These are phyloP conservation scores for Hypericum perforatum DNA, from an alignment of 345 rosid genomes.

Conservation along the genomic window DNA sequence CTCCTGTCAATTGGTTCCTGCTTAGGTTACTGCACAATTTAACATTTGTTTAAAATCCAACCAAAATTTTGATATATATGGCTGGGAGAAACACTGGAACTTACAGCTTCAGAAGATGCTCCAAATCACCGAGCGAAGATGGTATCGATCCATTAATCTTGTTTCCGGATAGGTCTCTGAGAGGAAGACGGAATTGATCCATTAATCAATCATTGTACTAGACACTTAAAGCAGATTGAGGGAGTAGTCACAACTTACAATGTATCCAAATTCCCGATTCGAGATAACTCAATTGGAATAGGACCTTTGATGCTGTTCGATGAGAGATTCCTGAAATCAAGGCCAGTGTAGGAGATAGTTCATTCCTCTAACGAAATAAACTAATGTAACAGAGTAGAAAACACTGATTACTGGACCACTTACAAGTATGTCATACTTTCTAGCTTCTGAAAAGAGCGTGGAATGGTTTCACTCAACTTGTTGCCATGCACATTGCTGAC, in stretches of 20 bases:
- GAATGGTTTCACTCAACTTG: conserved; percentile 67
- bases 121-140: conserved; percentile 86
- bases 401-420: conserved; percentile 18
- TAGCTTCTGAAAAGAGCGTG: conserved; percentile 64
- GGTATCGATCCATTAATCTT: conserved; percentile 75
- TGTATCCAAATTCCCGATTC: conserved; percentile 81
- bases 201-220: not conserved
- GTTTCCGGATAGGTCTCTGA: conserved; percentile 82
- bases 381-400: not conserved
- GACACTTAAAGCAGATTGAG: not conserved
- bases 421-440: conserved; percentile 92
- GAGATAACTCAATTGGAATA: conserved; percentile 82
- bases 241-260: conserved; percentile 43
- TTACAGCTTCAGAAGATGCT: conserved; percentile 90
- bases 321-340: conserved; percentile 60
- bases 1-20: conserved; percentile 57
- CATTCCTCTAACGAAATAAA: not conserved
- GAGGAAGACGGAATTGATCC: not conserved
- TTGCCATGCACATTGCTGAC: conserved; percentile 79
- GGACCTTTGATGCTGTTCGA: conserved; percentile 61
- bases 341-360: not conserved
- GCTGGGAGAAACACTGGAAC: conserved; percentile 15
- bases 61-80: conserved; percentile 2
- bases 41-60: conserved; percentile 6
- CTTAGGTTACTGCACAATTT: conserved; percentile 61